Base-by-base conservation (phyloP, 2,329 filamentous ascomycete genomes). In the Fusarium buxicola region DNA sequence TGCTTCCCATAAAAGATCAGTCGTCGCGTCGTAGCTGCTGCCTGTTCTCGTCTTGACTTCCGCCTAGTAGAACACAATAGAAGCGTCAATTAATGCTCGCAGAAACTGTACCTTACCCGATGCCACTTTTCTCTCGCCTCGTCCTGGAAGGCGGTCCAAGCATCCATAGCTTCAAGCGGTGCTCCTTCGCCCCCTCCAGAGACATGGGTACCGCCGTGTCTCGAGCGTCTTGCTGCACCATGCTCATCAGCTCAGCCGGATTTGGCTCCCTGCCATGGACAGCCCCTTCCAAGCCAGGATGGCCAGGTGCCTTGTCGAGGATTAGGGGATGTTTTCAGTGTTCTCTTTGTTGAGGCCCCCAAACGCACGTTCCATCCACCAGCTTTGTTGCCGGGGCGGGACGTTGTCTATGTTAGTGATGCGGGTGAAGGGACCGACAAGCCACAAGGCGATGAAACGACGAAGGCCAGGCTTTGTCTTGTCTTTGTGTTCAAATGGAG, bases 371-470 rank as follows among this genome's bases (percentile, higher is more conserved):
- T 69, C 66, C 39, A 55, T 21, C 73, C 71, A 76, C 73, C 73
- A 77, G 13, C 63, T 64, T 6, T 57, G 60, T 39, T 75, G 73
- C 47, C 77, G 75, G 0, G 74, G 74, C 1, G 73, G 75, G 0
- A 76, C 71, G 8, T 76, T 77, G 1, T 66, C 73, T 1, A 75
- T 77, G 21, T 62, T 71, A 27, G 75, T 69, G n/a, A 76, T 58
- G 0, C 76, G 77, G 0, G 71, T 67, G 11, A 77, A 62, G 0
- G 84, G 85, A 48, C 86, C 83, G 0, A 87, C 79, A 0, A 87
- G 77, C 70, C 81, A 87, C 3, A 87, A 70, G 0, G 81, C 81
- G 3, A 87, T 73, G 39, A 86, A 82, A 34, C 82, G 80, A 0
- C 82, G 75, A 60, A 85, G 80, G 0, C 84, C 85, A 0, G 82